Evolutionary conservation across 768 basidiomycete genomes (phyloP).

Genomic region (Xanthoconium stramineum): DNA sequence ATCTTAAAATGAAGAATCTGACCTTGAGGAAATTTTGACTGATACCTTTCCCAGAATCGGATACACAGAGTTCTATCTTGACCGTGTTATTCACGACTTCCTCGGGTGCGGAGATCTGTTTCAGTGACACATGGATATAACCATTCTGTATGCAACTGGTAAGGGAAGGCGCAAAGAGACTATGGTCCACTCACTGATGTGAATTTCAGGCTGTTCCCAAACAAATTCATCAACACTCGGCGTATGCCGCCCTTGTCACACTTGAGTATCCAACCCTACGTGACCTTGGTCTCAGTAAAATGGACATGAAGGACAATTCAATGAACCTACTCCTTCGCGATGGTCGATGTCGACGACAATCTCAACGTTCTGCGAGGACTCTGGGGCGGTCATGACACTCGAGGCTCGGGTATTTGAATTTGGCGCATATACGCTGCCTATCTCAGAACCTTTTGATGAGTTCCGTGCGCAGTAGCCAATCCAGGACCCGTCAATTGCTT

Average conservation of each 20-base stretch:
- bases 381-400: conserved; percentile 36
- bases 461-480: conserved; percentile 86
- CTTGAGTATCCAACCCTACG: conserved; percentile 79
- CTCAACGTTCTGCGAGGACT: conserved; percentile 58
- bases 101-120: conserved; percentile 60
- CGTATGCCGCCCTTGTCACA: conserved; percentile 93
- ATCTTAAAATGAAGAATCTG: conserved; percentile 3
- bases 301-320: neutral
- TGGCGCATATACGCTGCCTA: conserved; percentile 91
- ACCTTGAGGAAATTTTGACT: conserved; percentile 91
- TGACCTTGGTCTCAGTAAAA: conserved; percentile 7
- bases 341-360: conserved; percentile 84
- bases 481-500: conserved; percentile 92
- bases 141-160: conserved; percentile 55
- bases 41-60: conserved; percentile 94
- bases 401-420: conserved; percentile 45
- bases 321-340: conserved; percentile 54
- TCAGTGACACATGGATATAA: conserved; percentile 80
- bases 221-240: conserved; percentile 90
- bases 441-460: conserved; percentile 68
- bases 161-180: neutral
- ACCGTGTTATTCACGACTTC: conserved; percentile 56
- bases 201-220: conserved; percentile 93
- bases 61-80: conserved; percentile 79
- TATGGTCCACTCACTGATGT: conserved; percentile 55